A percentile compares a stretch with the other conserved stretches of the same genome.
Conservation (phyloP, 441 rosid species). For the Populus hybrid region DNA sequence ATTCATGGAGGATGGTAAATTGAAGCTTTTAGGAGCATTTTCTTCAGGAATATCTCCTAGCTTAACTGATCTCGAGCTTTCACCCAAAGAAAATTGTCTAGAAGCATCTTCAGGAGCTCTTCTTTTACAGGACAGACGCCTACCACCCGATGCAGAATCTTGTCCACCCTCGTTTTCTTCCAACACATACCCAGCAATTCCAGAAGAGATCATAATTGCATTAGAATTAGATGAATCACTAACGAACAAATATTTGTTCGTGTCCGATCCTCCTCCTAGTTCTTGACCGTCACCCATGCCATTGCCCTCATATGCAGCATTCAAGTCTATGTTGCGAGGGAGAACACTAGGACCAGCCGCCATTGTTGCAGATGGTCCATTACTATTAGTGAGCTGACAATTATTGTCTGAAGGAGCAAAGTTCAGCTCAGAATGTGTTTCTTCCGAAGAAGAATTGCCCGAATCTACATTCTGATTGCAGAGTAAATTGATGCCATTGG, state of each 20-base stretch:
- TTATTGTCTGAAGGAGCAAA: neutral
- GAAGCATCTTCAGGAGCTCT: conserved; percentile 23
- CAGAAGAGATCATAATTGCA: conserved; percentile 25
- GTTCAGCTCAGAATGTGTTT: neutral
- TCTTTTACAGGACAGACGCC: conserved; percentile 30
- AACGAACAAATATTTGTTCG: conserved; percentile 1
- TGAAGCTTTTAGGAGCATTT: conserved; percentile 6
- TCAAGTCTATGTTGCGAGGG: conserved; percentile 20
- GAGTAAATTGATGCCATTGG: neutral
- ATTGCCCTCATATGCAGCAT: conserved; percentile 8
- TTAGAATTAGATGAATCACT: conserved; percentile 8
- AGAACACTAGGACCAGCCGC: neutral
- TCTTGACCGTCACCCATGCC: neutral
- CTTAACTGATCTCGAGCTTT: conserved; percentile 16
- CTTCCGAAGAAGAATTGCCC: neutral
- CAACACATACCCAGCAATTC: conserved; percentile 16
- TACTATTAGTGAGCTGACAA: neutral
- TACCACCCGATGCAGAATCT: conserved; percentile 9
- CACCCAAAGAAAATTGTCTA: conserved; percentile 4
- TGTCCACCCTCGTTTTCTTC: conserved; percentile 20
- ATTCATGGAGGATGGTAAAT: neutral
- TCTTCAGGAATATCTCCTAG: conserved; percentile 3
- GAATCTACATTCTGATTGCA: conserved; percentile 2
- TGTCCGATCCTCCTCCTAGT: neutral
- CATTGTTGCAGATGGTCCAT: neutral